Evolutionary conservation across 148 eudicot species (phyloP), one percentile per base, ranked within the genome.

Genomic region (Nepenthes gracilis): DNA sequence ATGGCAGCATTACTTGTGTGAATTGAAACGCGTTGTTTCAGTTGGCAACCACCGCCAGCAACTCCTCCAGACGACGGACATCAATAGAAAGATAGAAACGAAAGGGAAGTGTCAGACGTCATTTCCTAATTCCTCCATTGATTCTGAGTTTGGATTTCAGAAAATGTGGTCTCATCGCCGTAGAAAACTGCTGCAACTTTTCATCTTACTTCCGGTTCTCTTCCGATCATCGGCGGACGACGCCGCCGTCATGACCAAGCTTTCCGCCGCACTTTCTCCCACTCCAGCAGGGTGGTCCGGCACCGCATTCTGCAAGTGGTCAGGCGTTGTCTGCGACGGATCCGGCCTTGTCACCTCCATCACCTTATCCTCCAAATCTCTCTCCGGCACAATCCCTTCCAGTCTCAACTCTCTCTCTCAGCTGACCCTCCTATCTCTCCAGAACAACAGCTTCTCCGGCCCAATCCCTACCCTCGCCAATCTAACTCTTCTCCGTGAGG

Each of bases 401-500:
- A 59, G 8, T 40, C 69, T 89, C 35, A 72, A 73, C 76, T 69
- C 75, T 2, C 82, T 89, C 36, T 48, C 94, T 10, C 63, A 70
- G 35, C 94, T 89, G 66, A 62, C 79, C 10, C 50, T 74, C 15
- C 73, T 86, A 13, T 50, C 75, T 7, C 70, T 86, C 9, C 90
- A 83, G 54, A 36, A 56, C 10, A 89, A 89, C 73, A 50, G 6
- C 5, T 60, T 89, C 59, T 59, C 87, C 47, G 96, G 96, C 12
- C 58, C 80, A 1, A 1, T 89, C n/a, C 96, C 96, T 0, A 63
- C 76, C 2, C 75, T 89, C 8, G 58, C 93, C 36, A 69, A 76
- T 60, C 70, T 81, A n/a, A 0, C 78, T 4, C 35, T 54, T 2
- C 81, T 89, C 33, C 59, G 65, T 23, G 35, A 66, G 2, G 50